These are phyloP conservation scores for Lachnellula suecica DNA, from an alignment of 2,329 filamentous ascomycete species.

Conservation along the genomic window DNA sequence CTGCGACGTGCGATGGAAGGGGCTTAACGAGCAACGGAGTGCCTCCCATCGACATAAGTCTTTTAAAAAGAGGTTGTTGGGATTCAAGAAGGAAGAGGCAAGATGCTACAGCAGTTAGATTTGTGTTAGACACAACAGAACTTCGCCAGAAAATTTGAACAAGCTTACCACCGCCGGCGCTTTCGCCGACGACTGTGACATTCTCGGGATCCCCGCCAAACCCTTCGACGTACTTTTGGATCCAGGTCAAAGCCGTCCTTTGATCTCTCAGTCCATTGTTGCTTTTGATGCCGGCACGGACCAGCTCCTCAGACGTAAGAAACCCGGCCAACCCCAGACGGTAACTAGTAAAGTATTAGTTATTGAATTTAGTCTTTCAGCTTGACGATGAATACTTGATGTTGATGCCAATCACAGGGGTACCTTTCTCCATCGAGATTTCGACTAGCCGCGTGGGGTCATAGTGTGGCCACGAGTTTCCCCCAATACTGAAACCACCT, in stretches of 20 bases:
- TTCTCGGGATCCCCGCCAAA: constrained; percentile 33
- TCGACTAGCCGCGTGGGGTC: constrained; percentile 45
- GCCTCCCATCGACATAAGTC: constrained; percentile 42
- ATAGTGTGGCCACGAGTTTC: constrained; percentile 52
- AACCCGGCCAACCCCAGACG: constrained; percentile 43
- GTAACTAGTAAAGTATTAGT: constrained; percentile 40
- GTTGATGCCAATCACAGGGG: constrained; percentile 45
- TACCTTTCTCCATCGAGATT: constrained; percentile 40
- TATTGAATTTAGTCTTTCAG: background rate
- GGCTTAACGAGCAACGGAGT: constrained; percentile 42
- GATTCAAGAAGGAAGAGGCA: constrained; percentile 36
- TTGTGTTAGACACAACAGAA: background rate
- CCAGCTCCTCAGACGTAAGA: constrained; percentile 46
- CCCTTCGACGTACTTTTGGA: constrained; percentile 28
- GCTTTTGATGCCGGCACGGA: constrained; percentile 39
- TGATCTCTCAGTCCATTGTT: constrained; percentile 45
- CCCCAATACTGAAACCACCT: constrained; percentile 48
- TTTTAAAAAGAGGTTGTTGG: constrained; percentile 39
- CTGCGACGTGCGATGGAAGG: constrained; percentile 37
- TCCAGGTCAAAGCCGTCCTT: constrained; percentile 28
- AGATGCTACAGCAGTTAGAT: constrained; percentile 15
- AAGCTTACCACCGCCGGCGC: constrained; percentile 41
- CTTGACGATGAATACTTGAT: constrained; percentile 38
- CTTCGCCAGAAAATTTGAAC: background rate
- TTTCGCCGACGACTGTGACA: constrained; percentile 42